Evolutionary conservation across 768 basidiomycete genomes (phyloP), one percentile per base, ranked within the genome.

Genomic region (Hericium alpestre): DNA sequence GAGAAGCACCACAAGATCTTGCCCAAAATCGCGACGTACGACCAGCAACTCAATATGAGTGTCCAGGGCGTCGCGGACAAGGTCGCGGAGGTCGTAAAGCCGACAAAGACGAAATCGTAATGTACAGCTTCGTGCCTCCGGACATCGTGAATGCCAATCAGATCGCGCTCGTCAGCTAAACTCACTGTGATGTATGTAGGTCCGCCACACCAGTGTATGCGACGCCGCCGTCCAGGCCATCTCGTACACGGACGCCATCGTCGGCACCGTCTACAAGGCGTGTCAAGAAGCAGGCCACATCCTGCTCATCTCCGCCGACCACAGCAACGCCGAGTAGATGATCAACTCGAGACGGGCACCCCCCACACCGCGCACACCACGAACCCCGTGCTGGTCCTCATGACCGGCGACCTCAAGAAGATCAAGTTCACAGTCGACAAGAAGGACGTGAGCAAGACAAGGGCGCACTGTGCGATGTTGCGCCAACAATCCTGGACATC

Each of bases 101-200:
- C 63, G 72, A 76, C 55, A 76, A 83, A 49, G 79, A 90, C 65
- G 88, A 94, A n/a, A n/a, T 96, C 66, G 81, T 96, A 58, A 96
- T 96, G 93, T 95, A 92, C 76, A 96, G 95, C 73, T 96, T 95
- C 70, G 93, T 93, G 3, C 93, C 93, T 38, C 93, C 93, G 4
- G 93, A 97, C 66, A 95, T 96, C 93, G 93, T 86, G 51, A 40
- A 72, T 67, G 46, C 37, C 52, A 47, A 15, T 9, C 7, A 32
- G 9, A 32, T 1, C 23, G 27, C n/a, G 16, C 22, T 55, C 40
- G 3, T 9, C 18, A 47, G 13, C 38, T n/a, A 3, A 25, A 5
- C 22, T 9, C 37, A 20, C 2, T 20, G 18, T 20, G 32, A 23
- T 54, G 25, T 10, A 25, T 27, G 20, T 59, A 86, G 86, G 86